A percentile compares a stretch with the other conserved stretches of the same genome.
Conservation (phyloP, 352 stramenopile genomes). For the Globisporangium splendens region DNA sequence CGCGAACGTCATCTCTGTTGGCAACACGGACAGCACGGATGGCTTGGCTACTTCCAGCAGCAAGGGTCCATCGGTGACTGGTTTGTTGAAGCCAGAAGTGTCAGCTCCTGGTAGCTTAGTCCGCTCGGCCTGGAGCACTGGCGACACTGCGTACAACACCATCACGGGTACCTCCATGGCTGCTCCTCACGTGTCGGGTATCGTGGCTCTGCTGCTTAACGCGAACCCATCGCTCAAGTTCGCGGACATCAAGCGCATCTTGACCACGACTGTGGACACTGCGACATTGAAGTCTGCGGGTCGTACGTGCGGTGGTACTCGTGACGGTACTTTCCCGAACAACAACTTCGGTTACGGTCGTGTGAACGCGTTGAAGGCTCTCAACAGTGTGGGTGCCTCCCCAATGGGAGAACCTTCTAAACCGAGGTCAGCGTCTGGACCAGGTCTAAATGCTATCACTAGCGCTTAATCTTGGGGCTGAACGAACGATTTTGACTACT, state of each 20-base stretch:
- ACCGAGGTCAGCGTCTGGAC: no score
- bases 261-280: conserved; percentile 18
- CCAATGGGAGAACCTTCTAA: no score
- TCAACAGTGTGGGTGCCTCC: conserved; percentile 7
- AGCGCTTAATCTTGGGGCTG: no score
- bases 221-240: conserved; percentile 19
- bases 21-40: conserved; percentile 19
- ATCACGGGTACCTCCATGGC: conserved; percentile 37
- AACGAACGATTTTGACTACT: no score
- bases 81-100: conserved; percentile 27
- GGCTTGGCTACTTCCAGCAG: conserved; percentile 23
- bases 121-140: conserved; percentile 17
- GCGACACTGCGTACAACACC: conserved; percentile 19
- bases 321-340: conserved; percentile 22
- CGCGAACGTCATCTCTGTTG: conserved; percentile 23
- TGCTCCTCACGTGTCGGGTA: conserved; percentile 26
- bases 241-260: conserved; percentile 8
- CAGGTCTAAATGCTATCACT: no score
- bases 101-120: conserved; percentile 22
- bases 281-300: conserved; percentile 8
- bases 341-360: conserved; percentile 32
- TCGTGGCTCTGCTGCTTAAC: conserved; percentile 31
- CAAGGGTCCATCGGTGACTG: conserved; percentile 18
- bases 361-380: conserved; percentile 20
- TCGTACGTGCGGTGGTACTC: conserved; percentile 10